Conservation (phyloP, 768 basidiomycete species). For the Suillus luteus region DNA sequence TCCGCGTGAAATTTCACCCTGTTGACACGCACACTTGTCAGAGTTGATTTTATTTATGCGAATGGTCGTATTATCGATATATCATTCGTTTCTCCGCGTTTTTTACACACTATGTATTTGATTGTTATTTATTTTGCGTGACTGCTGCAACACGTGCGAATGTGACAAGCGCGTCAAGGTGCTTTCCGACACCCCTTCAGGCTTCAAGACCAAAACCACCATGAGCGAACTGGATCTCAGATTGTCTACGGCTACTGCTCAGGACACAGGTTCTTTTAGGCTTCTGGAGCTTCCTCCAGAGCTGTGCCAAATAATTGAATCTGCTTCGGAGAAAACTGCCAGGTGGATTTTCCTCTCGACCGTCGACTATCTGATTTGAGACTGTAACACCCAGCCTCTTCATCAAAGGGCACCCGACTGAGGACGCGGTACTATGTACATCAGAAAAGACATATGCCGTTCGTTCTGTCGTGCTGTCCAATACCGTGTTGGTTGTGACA, state of each 20-base stretch:
- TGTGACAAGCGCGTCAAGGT: slow-evolving; percentile 6
- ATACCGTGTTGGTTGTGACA: slow-evolving; percentile 78
- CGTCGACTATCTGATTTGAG: neutral
- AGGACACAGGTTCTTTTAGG: slow-evolving; percentile 58
- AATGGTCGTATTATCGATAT: slow-evolving; percentile 5
- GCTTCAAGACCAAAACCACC: neutral
- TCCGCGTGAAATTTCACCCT: slow-evolving; percentile 63
- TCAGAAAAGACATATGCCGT: slow-evolving; percentile 75
- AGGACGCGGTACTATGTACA: slow-evolving; percentile 92
- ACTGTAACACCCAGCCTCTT: slow-evolving; percentile 47
- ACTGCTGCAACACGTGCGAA: neutral
- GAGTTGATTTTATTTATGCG: slow-evolving; percentile 4
- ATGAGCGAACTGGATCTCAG: slow-evolving; percentile 41
- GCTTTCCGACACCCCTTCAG: neutral
- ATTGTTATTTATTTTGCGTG: neutral
- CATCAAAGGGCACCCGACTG: slow-evolving; percentile 79
- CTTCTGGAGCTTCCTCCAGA: slow-evolving; percentile 76
- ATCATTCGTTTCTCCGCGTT: neutral
- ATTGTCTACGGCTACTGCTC: slow-evolving; percentile 51
- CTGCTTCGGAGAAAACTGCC: slow-evolving; percentile 34
- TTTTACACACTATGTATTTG: neutral
- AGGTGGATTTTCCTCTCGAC: neutral
- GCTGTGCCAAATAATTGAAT: slow-evolving; percentile 61
- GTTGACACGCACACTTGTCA: slow-evolving; percentile 23
- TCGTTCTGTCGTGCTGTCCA: slow-evolving; percentile 87